A percentile compares a stretch with the other conserved stretches of the same genome.
These are phyloP conservation scores for Aspergillus conjunctus DNA, from an alignment of 495 filamentous ascomycete species.

Conservation along the genomic window DNA sequence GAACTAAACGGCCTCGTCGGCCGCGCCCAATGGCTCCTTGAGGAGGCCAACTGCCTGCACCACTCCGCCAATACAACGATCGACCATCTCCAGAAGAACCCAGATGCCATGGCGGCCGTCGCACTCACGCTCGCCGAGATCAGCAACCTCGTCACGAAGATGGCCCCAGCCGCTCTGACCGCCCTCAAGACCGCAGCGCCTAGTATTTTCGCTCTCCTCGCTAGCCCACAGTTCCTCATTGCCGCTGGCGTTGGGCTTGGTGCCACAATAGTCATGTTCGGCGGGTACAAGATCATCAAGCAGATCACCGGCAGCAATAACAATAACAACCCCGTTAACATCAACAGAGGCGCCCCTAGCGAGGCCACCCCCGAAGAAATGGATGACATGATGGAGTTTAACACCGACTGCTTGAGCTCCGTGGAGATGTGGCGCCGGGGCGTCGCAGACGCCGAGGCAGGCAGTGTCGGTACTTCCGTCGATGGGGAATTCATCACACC, in stretches of 20 bases:
- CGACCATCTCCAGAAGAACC: conserved; percentile 82
- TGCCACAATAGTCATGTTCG: conserved; percentile 89
- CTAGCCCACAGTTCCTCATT: conserved; percentile 89
- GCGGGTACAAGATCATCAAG: conserved; percentile 96
- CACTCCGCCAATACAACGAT: conserved; percentile 83
- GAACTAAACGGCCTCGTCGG: conserved; percentile 67
- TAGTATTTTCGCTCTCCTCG: conserved; percentile 81
- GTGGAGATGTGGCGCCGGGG: conserved; percentile 88
- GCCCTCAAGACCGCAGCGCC: conserved; percentile 78
- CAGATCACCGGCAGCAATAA: conserved; percentile 51
- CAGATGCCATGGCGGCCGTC: conserved; percentile 92
- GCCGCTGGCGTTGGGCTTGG: conserved; percentile 86
- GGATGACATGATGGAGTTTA: conserved; percentile 61
- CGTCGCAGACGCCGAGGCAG: conserved; percentile 67
- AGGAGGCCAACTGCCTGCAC: conserved; percentile 86
- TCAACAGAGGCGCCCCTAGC: not conserved
- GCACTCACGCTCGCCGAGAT: conserved; percentile 92
- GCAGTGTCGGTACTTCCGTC: conserved; percentile 65
- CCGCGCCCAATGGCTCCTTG: conserved; percentile 69
- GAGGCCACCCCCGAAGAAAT: conserved; percentile 30
- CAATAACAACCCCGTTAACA: conserved; percentile 8
- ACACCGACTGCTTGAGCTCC: conserved; percentile 57
- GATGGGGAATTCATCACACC: conserved; percentile 88
- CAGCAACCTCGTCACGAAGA: conserved; percentile 75
- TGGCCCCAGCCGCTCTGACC: conserved; percentile 77